A percentile compares a stretch with the other conserved stretches of the same genome.
Evolutionary conservation across 2,329 filamentous ascomycete species (phyloP).

Genomic region (Xylariomycetidae sp.): DNA sequence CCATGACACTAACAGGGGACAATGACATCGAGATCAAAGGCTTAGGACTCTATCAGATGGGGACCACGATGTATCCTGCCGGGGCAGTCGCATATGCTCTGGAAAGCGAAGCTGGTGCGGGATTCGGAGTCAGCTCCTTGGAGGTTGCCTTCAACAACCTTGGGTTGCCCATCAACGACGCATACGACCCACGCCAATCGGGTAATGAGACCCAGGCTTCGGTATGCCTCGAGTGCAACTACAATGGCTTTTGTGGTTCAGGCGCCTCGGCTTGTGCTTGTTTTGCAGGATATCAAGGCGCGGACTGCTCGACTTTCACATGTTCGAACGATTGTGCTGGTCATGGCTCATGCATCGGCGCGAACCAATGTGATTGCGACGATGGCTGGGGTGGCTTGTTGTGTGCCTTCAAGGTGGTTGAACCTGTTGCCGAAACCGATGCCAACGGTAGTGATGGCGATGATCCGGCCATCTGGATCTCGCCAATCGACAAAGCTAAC

Average conservation of each 20-base stretch:
- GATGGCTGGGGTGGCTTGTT: slow-evolving; percentile 39
- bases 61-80: slow-evolving; percentile 28
- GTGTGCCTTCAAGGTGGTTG: slow-evolving; percentile 39
- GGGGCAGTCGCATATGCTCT: slow-evolving; percentile 37
- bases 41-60: slow-evolving; percentile 35
- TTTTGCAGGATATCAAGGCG: slow-evolving; percentile 38
- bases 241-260: slow-evolving; percentile 32
- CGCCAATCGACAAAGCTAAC: slow-evolving; percentile 31
- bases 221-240: slow-evolving; percentile 30
- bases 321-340: slow-evolving; percentile 38
- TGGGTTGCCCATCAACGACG: slow-evolving; percentile 30
- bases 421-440: slow-evolving; percentile 38
- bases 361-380: slow-evolving; percentile 37
- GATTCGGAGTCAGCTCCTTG: slow-evolving; percentile 36
- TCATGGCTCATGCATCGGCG: slow-evolving; percentile 36
- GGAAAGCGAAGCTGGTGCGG: slow-evolving; percentile 33
- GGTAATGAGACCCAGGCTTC: slow-evolving; percentile 19
- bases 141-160: slow-evolving; percentile 28
- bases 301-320: slow-evolving; percentile 29
- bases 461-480: slow-evolving; percentile 46
- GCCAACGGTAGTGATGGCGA: slow-evolving; percentile 40
- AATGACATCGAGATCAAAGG: slow-evolving; percentile 39
- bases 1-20: slow-evolving; percentile 30
- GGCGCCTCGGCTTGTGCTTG: slow-evolving; percentile 30
- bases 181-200: slow-evolving; percentile 31